These are phyloP conservation scores for Geranium brycei DNA, from an alignment of 345 rosid species.

Conservation along the genomic window DNA sequence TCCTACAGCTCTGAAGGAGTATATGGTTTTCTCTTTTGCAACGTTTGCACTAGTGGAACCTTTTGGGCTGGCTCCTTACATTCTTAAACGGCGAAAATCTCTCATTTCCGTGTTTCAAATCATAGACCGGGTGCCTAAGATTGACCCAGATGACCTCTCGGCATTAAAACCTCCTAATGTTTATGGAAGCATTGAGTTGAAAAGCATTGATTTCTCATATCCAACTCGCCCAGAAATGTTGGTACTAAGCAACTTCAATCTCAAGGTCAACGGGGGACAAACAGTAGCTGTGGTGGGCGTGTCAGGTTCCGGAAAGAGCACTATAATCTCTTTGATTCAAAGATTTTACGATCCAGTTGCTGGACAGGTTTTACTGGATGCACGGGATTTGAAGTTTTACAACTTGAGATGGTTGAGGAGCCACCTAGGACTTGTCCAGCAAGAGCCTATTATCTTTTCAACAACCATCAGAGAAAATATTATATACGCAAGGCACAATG, in stretches of 20 bases:
- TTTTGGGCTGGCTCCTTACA: slow-evolving; percentile 97
- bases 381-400: slow-evolving; percentile 77
- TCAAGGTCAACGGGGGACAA: slow-evolving; percentile 90
- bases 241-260: slow-evolving; percentile 93
- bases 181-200: slow-evolving; percentile 92
- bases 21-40: slow-evolving; percentile 95
- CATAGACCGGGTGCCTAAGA: slow-evolving; percentile 83
- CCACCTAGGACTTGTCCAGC: slow-evolving; percentile 94
- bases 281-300: slow-evolving; percentile 98
- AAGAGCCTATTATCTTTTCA: slow-evolving; percentile 93
- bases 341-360: slow-evolving; percentile 97
- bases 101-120: slow-evolving; percentile 92
- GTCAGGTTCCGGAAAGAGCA: slow-evolving; percentile 98
- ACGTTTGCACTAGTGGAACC: slow-evolving; percentile 99
- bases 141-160: slow-evolving; percentile 85
- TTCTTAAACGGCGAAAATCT: slow-evolving; percentile 80
- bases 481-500: slow-evolving; percentile 93
- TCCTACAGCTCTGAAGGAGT: slow-evolving; percentile 79
- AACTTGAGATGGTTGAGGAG: slow-evolving; percentile 91
- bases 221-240: slow-evolving; percentile 82
- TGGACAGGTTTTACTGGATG: slow-evolving; percentile 88
- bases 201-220: slow-evolving; percentile 90
- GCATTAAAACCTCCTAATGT: slow-evolving; percentile 91
- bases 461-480: slow-evolving; percentile 93
- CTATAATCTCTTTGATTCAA: slow-evolving; percentile 85